These are phyloP conservation scores for Picochlorum costavermella DNA, from an alignment of 139 green algal genomes.

Conservation along the genomic window DNA sequence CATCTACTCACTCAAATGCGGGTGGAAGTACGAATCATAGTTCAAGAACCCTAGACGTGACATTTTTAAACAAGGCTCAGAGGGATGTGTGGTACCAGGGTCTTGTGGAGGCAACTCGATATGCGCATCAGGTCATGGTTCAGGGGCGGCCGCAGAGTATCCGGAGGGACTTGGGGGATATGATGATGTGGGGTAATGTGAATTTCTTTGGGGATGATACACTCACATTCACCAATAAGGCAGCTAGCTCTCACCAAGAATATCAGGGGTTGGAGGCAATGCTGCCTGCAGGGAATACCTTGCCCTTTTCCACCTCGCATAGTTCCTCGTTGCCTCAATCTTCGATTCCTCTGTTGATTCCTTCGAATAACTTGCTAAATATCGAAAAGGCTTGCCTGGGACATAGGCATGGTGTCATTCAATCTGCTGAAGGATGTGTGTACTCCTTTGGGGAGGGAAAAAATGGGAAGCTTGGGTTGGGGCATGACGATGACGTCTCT, in stretches of 20 bases:
- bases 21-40: too few species aligned
- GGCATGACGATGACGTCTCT: conserved; percentile 31
- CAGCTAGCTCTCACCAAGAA: conserved; percentile 23
- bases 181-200: conserved; percentile 5
- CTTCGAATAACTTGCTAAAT: neutral
- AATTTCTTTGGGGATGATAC: neutral
- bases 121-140: neutral
- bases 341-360: neutral
- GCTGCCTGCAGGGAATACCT: neutral
- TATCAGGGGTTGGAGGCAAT: conserved; percentile 42
- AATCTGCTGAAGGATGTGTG: conserved; percentile 47
- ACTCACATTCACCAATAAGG: neutral
- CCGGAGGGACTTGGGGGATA: neutral
- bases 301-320: neutral
- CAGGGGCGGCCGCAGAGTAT: too few species aligned
- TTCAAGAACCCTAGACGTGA: conserved; percentile 58
- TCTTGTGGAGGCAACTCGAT: neutral
- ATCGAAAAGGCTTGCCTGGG: conserved; percentile 31
- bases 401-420: conserved; percentile 39
- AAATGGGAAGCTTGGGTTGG: conserved; percentile 51
- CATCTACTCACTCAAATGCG: too few species aligned
- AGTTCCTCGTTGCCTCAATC: neutral
- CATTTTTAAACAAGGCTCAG: conserved; percentile 22
- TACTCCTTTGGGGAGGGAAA: conserved; percentile 55
- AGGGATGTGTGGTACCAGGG: neutral